Evolutionary conservation across 495 filamentous ascomycete species (phyloP), one percentile per base, ranked within the genome.

Genomic region (Penicillium bialowiezense): DNA sequence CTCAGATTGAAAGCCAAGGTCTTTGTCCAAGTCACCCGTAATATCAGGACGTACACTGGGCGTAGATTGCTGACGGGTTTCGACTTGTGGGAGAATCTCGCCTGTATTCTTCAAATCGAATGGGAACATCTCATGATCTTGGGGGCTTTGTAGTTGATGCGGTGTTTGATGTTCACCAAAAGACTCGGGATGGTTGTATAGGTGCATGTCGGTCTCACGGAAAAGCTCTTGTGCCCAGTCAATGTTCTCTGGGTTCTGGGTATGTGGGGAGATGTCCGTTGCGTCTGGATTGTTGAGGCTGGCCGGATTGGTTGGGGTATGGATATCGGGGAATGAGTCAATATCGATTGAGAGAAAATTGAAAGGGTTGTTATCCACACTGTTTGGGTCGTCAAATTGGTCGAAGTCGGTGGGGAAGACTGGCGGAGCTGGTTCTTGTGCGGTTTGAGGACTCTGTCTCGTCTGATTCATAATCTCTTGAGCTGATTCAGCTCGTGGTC

Each of bases 1-100:
- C 1, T 52, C 64, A 49, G 57, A 26, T 26, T 26, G 23, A 26
- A 26, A 26, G 23, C 70, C 67, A 18, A 75, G 48, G 59, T 75
- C 72, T 23, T 55, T 50, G 58, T 75, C 72, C 44, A 75, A 48
- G 57, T 75, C 72, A 3, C 72, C 72, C 4, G 72, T 75, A 14
- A 75, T 73, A 38, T 60, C 50, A 9, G 49, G 45, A 24, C 55
- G 51, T 19, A 17, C 33, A 54, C 54, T 48, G 2, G 40, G 33
- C 7, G 34, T 21, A 24, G 57, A 53, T 44, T 41, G 44, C 31
- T 58, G 48, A 10, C 44, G 34, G 21, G 14, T 38, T 17, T 39
- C 15, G 6, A 10, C 9, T n/a, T 23, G 7, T 7, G 36, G 13
- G 7, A 4, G 1, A 17, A 17, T 17, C 19, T 44, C 38, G n/a